Evolutionary conservation across 129 eudicot species (phyloP).

Genomic region (Escallonia rubra): DNA sequence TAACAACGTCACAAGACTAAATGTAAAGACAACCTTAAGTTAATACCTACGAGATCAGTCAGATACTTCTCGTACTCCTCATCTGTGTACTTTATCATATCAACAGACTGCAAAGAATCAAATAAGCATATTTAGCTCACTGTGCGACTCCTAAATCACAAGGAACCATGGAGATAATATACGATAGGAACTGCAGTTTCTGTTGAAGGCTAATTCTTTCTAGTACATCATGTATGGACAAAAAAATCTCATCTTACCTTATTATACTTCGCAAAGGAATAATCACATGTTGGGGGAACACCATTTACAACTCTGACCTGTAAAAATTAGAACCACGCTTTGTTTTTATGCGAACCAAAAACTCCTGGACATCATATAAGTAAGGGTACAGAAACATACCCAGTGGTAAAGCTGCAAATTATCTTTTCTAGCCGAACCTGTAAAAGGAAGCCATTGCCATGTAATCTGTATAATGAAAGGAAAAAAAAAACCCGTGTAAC

Average conservation of each 20-base stretch:
- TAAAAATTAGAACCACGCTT: background rate
- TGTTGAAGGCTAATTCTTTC: background rate
- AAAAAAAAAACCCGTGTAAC: too few relatives aligned
- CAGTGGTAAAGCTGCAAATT: slow-evolving; percentile 91
- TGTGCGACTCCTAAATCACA: slow-evolving; percentile 1
- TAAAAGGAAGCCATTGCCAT: slow-evolving; percentile 96
- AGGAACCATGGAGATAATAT: slow-evolving; percentile 1
- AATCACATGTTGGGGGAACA: slow-evolving; percentile 92
- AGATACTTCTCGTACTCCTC: slow-evolving; percentile 87
- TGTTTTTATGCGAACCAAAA: slow-evolving; percentile 11
- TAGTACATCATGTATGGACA: background rate
- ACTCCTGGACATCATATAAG: background rate
- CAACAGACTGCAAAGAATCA: slow-evolving; percentile 65
- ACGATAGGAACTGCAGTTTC: background rate
- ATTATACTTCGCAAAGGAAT: slow-evolving; percentile 91
- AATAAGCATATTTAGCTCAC: background rate
- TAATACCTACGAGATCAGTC: slow-evolving; percentile 68
- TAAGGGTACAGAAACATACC: slow-evolving; percentile 38
- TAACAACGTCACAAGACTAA: slow-evolving; percentile 2
- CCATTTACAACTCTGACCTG: slow-evolving; percentile 97
- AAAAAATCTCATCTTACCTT: slow-evolving; percentile 42
- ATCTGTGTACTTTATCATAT: slow-evolving; percentile 81
- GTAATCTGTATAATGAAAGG: too few relatives aligned
- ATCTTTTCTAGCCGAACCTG: slow-evolving; percentile 91
- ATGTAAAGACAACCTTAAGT: background rate